These are phyloP conservation scores for Cyathus striatus DNA, from an alignment of 768 basidiomycete species.

Conservation along the genomic window DNA sequence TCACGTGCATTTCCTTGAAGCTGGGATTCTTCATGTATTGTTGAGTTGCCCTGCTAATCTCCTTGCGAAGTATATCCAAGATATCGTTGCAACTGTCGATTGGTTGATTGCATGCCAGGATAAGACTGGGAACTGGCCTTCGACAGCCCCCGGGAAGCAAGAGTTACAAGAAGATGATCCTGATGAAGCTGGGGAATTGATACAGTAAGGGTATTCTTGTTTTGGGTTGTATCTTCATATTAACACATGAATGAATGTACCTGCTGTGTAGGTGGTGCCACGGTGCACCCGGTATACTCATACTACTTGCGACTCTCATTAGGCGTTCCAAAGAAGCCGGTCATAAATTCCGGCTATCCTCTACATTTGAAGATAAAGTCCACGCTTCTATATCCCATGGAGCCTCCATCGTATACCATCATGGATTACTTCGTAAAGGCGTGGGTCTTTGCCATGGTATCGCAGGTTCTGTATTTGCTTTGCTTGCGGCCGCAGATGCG, in stretches of 20 bases:
- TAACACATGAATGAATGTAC: neutral
- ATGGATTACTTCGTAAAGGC: conserved; percentile 49
- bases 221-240: neutral
- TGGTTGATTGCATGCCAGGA: conserved; percentile 47
- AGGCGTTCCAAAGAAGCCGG: conserved; percentile 18
- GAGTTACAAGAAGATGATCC: conserved; percentile 5
- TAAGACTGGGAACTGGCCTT: conserved; percentile 47
- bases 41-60: conserved; percentile 34
- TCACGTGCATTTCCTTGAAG: conserved; percentile 24
- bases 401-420: conserved; percentile 37
- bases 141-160: conserved; percentile 30
- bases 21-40: conserved; percentile 49
- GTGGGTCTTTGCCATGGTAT: conserved; percentile 59
- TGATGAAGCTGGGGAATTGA: conserved; percentile 27
- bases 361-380: conserved; percentile 19
- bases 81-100: conserved; percentile 37
- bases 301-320: conserved; percentile 40
- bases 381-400: conserved; percentile 29
- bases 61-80: conserved; percentile 29
- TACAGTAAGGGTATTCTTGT: conserved; percentile 36
- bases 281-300: conserved; percentile 47
- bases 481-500: conserved; percentile 41
- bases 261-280: conserved; percentile 47
- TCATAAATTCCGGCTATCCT: conserved; percentile 13
- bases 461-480: conserved; percentile 47